Conservation (phyloP, 768 basidiomycete genomes). For the Leccinum subtestaceum region DNA sequence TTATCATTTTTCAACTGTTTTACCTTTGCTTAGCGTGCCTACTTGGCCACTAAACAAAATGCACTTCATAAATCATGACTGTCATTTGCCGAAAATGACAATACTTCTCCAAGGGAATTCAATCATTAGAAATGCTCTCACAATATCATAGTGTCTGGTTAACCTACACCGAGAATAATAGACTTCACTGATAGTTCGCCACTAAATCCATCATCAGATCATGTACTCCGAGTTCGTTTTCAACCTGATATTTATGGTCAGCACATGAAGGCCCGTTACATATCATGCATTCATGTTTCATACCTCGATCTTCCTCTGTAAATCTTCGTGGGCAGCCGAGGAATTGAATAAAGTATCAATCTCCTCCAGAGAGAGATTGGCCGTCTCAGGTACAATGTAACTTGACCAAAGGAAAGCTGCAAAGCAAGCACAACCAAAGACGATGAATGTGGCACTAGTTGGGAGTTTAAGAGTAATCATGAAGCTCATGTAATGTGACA, state of each 20-base stretch:
- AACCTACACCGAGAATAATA: background rate
- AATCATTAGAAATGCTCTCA: background rate
- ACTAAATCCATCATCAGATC: slow-evolving; percentile 42
- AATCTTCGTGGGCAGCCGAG: slow-evolving; percentile 55
- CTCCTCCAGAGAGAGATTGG: slow-evolving; percentile 72
- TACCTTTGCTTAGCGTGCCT: background rate
- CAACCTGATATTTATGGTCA: slow-evolving; percentile 43
- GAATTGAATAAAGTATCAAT: slow-evolving; percentile 68
- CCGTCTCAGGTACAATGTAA: slow-evolving; percentile 70
- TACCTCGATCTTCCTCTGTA: slow-evolving; percentile 51
- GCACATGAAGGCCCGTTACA: background rate
- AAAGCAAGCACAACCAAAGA: slow-evolving; percentile 64
- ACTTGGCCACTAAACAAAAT: background rate
- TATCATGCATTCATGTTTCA: background rate
- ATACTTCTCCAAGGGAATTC: background rate
- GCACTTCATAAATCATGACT: background rate
- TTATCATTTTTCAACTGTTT: background rate
- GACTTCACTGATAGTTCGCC: slow-evolving; percentile 11
- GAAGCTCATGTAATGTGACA: background rate
- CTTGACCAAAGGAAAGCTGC: slow-evolving; percentile 71
- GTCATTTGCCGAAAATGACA: background rate
- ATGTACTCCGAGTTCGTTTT: slow-evolving; percentile 51
- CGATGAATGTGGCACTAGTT: slow-evolving; percentile 61
- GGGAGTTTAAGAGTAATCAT: background rate
- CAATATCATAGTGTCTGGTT: background rate